Evolutionary conservation across 1,284 basidiomycete species (phyloP).

Genomic region (Rhodotorula sp.): DNA sequence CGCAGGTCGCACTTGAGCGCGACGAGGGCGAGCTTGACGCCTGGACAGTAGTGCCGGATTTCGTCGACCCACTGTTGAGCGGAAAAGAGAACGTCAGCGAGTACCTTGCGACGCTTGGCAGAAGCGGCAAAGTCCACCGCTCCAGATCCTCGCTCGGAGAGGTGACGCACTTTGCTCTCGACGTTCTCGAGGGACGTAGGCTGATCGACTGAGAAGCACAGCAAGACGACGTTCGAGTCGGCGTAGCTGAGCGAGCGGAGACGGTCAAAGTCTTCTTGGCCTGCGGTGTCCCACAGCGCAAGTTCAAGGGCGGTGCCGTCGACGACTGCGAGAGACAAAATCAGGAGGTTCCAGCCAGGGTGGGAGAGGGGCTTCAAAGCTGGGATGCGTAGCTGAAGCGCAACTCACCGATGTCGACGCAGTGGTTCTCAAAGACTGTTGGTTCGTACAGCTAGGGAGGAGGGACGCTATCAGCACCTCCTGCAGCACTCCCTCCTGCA

Average conservation of each 20-base stretch:
- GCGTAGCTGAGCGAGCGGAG: conserved; percentile 87
- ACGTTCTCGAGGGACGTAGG: conserved; percentile 88
- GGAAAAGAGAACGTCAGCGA: too few species aligned
- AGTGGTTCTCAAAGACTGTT: conserved; percentile 48
- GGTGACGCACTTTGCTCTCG: conserved; percentile 70
- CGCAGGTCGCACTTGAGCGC: conserved; percentile 93
- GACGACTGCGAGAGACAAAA: conserved; percentile 57
- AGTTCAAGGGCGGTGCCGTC: conserved; percentile 83
- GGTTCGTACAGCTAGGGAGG: conserved; percentile 44
- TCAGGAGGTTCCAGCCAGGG: too few species aligned
- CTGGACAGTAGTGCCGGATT: conserved; percentile 79
- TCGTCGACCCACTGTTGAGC: conserved; percentile 85
- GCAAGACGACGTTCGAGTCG: conserved; percentile 86
- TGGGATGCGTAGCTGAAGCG: neutral
- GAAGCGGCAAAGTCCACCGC: neutral
- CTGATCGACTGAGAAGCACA: conserved; percentile 92
- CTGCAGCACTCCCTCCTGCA: too few species aligned
- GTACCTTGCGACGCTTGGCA: too few species aligned
- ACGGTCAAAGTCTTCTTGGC: conserved; percentile 96
- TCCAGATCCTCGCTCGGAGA: too few species aligned
- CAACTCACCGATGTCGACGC: conserved; percentile 33
- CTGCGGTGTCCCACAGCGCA: conserved; percentile 94
- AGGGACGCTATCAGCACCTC: neutral
- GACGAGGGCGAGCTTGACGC: conserved; percentile 87
- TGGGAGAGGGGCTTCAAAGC: too few species aligned